A percentile compares a stretch with the other conserved stretches of the same genome.
These are phyloP conservation scores for Trypanosoma scelopori DNA, from an alignment of 208 protist species.

Conservation along the genomic window DNA sequence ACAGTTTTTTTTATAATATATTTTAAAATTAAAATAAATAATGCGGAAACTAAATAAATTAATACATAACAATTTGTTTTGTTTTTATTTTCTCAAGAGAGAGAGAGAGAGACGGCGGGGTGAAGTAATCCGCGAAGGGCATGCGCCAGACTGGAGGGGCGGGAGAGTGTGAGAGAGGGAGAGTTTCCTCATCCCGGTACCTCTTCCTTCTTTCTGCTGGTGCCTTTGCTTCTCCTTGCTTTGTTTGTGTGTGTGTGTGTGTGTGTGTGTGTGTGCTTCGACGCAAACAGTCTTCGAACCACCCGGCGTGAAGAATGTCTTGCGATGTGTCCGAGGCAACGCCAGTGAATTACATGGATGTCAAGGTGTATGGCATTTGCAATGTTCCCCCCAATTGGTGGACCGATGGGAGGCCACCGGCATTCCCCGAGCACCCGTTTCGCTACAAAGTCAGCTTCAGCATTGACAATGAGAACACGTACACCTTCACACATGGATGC, in stretches of 20 bases:
- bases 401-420: conserved; percentile 28
- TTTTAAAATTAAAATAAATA: no score
- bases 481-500: conserved; percentile 54
- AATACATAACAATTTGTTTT: no score
- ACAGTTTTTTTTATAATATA: no score
- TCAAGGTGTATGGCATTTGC: conserved; percentile 61
- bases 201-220: neutral
- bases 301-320: conserved; percentile 5
- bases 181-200: neutral
- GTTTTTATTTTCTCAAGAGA: no score
- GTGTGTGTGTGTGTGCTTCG: neutral
- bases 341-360: conserved; percentile 72
- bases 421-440: conserved; percentile 27
- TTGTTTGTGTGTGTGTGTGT: no score
- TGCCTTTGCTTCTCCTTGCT: no score
- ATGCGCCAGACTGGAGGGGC: no score
- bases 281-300: neutral
- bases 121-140: no score
- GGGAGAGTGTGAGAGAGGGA: no score
- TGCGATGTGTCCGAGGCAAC: neutral
- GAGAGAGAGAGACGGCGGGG: no score
- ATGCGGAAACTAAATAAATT: no score
- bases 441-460: conserved; percentile 26
- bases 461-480: conserved; percentile 20
- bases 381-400: conserved; percentile 67